Conservation (phyloP, 768 basidiomycete species). For the Collybiopsis luxurians region DNA sequence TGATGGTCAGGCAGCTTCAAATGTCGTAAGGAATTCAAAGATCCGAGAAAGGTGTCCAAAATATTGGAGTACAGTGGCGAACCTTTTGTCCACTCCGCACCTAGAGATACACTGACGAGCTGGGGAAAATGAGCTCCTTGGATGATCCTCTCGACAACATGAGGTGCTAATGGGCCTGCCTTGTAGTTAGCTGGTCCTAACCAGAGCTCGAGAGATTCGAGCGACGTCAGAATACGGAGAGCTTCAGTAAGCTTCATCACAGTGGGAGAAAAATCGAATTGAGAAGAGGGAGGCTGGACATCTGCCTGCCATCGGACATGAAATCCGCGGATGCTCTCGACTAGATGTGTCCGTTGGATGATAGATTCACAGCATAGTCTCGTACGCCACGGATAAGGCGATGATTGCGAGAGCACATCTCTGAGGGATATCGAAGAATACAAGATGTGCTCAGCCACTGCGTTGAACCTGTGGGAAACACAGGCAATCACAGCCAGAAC, state of each 20-base stretch:
- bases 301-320: constrained; percentile 55
- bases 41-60: constrained; percentile 41
- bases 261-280: constrained; percentile 30
- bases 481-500: constrained; percentile 38
- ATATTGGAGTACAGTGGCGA: constrained; percentile 38
- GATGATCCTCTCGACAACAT: constrained; percentile 48
- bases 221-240: constrained; percentile 31
- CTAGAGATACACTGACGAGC: constrained; percentile 39
- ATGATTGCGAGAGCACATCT: constrained; percentile 42
- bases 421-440: constrained; percentile 50
- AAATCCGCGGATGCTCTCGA: constrained; percentile 42
- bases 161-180: constrained; percentile 21
- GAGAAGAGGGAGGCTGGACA: constrained; percentile 20
- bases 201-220: constrained; percentile 56
- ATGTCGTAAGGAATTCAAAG: constrained; percentile 39
- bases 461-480: constrained; percentile 46
- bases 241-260: constrained; percentile 37
- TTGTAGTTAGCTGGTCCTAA: constrained; percentile 44
- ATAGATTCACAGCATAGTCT: constrained; percentile 53
- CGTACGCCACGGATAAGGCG: constrained; percentile 40
- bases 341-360: constrained; percentile 41
- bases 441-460: constrained; percentile 57
- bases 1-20: constrained; percentile 47
- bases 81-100: constrained; percentile 43
- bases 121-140: constrained; percentile 35